Evolutionary conservation across 345 rosid genomes (phyloP).

Genomic region (Eucalyptus erythrocorys): DNA sequence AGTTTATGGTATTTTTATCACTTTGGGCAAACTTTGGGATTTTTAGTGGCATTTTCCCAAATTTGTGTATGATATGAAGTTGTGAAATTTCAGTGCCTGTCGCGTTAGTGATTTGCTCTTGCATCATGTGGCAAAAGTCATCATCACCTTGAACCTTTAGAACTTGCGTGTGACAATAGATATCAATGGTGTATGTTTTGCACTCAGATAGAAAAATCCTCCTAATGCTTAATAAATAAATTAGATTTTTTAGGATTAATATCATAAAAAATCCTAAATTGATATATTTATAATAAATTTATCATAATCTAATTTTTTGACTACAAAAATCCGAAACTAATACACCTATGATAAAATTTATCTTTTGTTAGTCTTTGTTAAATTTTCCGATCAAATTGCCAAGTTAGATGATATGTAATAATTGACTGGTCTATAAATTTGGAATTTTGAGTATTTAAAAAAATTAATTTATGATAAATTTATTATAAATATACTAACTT

Average conservation of each 20-base stretch:
- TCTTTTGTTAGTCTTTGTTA: fast-evolving
- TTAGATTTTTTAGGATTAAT: too few relatives aligned
- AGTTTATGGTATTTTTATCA: too few relatives aligned
- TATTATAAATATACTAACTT: too few relatives aligned
- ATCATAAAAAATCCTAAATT: too few relatives aligned
- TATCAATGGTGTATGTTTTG: neutral
- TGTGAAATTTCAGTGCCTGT: neutral
- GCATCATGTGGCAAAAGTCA: neutral
- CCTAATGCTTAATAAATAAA: neutral
- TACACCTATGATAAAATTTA: too few relatives aligned
- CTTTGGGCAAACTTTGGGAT: too few relatives aligned
- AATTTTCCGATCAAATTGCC: fast-evolving
- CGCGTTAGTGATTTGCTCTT: neutral
- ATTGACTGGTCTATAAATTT: fast-evolving
- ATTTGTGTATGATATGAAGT: too few relatives aligned
- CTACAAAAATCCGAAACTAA: fast-evolving
- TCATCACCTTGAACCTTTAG: neutral
- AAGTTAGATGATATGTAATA: fast-evolving
- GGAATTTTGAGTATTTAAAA: too few relatives aligned
- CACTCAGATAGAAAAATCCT: neutral
- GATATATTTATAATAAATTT: too few relatives aligned
- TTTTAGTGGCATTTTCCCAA: too few relatives aligned
- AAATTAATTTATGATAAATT: too few relatives aligned
- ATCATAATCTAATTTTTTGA: too few relatives aligned
- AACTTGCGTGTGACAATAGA: neutral